Base-by-base conservation (phyloP, 257 asterid genomes). In the Ilex asprella region DNA sequence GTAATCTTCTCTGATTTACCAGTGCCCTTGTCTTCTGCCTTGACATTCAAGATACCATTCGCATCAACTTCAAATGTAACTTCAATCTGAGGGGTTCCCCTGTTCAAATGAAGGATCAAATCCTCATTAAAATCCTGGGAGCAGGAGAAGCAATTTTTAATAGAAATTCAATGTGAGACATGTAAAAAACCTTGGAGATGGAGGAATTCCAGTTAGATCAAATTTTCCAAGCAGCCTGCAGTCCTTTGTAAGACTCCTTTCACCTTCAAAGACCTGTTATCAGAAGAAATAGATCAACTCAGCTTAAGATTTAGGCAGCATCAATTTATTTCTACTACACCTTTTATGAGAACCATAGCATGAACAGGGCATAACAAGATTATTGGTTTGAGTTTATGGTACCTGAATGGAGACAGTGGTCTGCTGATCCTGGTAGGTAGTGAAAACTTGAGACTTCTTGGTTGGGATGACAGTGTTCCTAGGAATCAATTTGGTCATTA, bases 401-500 rank as follows among this genome's bases (percentile, higher is more conserved):
- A 91, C 98, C 99, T 87, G 85, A 71, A 89, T 92, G 43, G 96
- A 67, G 62, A 92, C 99, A 0, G 89, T 82, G 51, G 99, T 89
- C 69, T 92, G 99, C 72, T 92, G 99, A 64, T 92, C 99, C 73
- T 92, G 99, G 89, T 92, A 92, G 39, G 99, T 89, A 4, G 99
- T 92, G 73, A 92, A 92, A 58, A 85, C 95, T 77, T 92, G 99
- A 35, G 99, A 92, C 62, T 92, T 92, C 67, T 92, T 89, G 61
- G 97, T 87, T 31, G 99, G 99, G 61, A 92, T 85, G 49, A 87
- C 97, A 0, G 97, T 92, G 82, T 92, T 92, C 69, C 96, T 85
- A 21, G 99, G 99, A 64, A 92, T 92, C 83, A 92, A 87, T 79
- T 89, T 92, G 78, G 99, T 92, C 99, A 92, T 92, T 61, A 89